These are phyloP conservation scores for Boletus rubropictus DNA, from an alignment of 768 basidiomycete species.

Conservation along the genomic window DNA sequence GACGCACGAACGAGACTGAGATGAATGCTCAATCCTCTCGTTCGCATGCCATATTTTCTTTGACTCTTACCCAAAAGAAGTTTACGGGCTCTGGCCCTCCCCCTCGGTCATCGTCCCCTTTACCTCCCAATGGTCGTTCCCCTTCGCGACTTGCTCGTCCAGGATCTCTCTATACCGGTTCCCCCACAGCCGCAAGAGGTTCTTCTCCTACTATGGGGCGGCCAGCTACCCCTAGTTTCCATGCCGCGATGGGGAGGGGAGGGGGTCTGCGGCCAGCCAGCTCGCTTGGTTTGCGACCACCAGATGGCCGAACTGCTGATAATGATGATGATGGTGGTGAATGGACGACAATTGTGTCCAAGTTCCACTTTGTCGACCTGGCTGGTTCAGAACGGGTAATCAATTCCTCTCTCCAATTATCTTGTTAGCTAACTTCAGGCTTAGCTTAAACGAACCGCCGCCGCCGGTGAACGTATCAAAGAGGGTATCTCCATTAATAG, in stretches of 20 bases:
- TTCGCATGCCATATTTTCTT: conserved; percentile 97
- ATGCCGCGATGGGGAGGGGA: conserved; percentile 65
- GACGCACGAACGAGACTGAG: conserved; percentile 94
- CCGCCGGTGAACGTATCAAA: conserved; percentile 92
- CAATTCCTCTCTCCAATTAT: conserved; percentile 3
- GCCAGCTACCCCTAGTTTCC: conserved; percentile 75
- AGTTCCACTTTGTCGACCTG: conserved; percentile 98
- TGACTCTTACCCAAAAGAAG: conserved; percentile 90
- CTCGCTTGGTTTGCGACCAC: conserved; percentile 63
- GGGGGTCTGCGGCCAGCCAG: conserved; percentile 69
- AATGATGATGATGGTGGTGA: conserved; percentile 67
- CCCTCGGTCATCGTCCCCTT: conserved; percentile 71
- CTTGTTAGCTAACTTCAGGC: conserved; percentile 17
- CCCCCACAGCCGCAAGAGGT: conserved; percentile 39
- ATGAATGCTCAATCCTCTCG: conserved; percentile 99
- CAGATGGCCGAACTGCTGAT: conserved; percentile 36
- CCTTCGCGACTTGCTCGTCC: conserved; percentile 75
- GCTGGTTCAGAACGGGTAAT: conserved; percentile 91
- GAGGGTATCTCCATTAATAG: conserved; percentile 99
- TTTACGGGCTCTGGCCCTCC: conserved; percentile 65
- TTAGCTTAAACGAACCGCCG: conserved; percentile 92
- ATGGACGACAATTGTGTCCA: conserved; percentile 87
- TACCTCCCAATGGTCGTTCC: conserved; percentile 69
- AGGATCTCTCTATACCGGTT: conserved; percentile 62
- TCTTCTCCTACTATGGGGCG: conserved; percentile 74